phyloP scores from a whole-genome alignment of 805 yeast species.

The Ogataea haglerorum region DNA sequence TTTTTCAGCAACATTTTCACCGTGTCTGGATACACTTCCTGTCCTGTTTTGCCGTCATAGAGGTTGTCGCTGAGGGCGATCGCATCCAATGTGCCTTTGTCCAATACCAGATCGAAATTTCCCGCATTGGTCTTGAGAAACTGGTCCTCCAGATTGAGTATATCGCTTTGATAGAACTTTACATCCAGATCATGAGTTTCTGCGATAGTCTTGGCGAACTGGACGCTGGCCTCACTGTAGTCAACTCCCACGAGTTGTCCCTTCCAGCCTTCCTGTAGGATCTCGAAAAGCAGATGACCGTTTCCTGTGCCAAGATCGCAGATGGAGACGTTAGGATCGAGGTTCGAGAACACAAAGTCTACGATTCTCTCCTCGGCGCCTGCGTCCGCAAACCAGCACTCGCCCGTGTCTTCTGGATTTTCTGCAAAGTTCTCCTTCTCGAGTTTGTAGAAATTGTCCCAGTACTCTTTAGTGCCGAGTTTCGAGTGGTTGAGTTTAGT shows the following conservation, averaged over 20 bases:
- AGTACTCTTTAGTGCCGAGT: constrained; percentile 83
- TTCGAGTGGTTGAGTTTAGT: constrained; percentile 65
- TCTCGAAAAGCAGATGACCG: constrained; percentile 78
- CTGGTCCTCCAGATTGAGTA: constrained; percentile 41
- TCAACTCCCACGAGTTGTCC: constrained; percentile 74
- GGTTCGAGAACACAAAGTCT: constrained; percentile 58
- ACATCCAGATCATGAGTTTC: constrained; percentile 36
- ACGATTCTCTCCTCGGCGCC: constrained; percentile 86
- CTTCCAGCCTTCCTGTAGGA: constrained; percentile 60
- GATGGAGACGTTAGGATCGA: constrained; percentile 38
- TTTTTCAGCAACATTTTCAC: constrained; percentile 53
- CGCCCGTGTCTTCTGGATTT: constrained; percentile 86
- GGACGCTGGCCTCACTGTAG: constrained; percentile 77
- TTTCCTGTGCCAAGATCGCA: constrained; percentile 95
- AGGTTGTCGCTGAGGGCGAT: constrained; percentile 74
- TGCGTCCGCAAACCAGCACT: constrained; percentile 95
- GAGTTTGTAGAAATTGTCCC: constrained; percentile 81
- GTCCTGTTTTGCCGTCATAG: constrained; percentile 45
- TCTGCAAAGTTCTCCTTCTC: constrained; percentile 70
- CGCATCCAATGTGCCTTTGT: constrained; percentile 97
- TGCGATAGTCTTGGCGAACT: constrained; percentile 66
- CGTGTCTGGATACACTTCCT: constrained; percentile 59
- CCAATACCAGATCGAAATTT: constrained; percentile 71
- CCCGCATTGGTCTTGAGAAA: constrained; percentile 32
- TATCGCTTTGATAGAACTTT: constrained; percentile 65